Conservation (phyloP, 2,329 filamentous ascomycete genomes). For the Fusarium zealandicum region DNA sequence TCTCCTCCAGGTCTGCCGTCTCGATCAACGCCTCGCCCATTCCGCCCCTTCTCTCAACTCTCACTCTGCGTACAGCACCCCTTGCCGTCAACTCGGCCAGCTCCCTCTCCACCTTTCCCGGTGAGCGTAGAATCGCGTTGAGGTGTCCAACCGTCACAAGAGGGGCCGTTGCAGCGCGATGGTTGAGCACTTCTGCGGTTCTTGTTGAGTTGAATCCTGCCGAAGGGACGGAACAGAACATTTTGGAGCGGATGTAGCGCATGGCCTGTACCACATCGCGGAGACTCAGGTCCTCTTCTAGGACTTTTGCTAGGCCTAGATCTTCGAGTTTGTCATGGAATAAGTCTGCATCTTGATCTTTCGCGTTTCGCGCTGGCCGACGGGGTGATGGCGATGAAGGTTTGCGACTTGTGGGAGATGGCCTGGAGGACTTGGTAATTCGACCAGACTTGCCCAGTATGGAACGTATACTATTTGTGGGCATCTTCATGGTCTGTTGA, state of each 20-base stretch:
- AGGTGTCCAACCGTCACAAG: conserved; percentile 72
- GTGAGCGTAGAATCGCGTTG: conserved; percentile 66
- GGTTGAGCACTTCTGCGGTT: conserved; percentile 69
- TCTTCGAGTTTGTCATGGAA: conserved; percentile 64
- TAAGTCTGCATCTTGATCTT: conserved; percentile 39
- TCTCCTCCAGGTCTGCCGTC: conserved; percentile 60
- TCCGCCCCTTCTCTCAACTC: conserved; percentile 66
- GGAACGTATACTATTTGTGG: conserved; percentile 47
- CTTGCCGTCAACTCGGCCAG: conserved; percentile 65
- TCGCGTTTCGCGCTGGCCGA: conserved; percentile 34
- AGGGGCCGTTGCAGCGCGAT: conserved; percentile 65
- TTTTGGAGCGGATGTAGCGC: conserved; percentile 64
- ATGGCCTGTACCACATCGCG: conserved; percentile 71
- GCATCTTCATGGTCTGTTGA: conserved; percentile 18
- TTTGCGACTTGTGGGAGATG: conserved; percentile 19
- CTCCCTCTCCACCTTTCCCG: conserved; percentile 72
- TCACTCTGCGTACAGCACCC: conserved; percentile 67
- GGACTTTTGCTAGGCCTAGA: conserved; percentile 60
- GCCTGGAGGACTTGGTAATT: conserved; percentile 44
- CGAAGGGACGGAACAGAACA: conserved; percentile 70
- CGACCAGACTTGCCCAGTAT: conserved; percentile 50
- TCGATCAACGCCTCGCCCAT: conserved; percentile 72
- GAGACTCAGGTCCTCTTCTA: conserved; percentile 63
- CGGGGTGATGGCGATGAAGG: conserved; percentile 37
- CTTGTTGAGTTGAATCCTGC: conserved; percentile 70